phyloP scores from a whole-genome alignment of 2,329 filamentous ascomycete genomes.

The Alternaria tenuissima region DNA sequence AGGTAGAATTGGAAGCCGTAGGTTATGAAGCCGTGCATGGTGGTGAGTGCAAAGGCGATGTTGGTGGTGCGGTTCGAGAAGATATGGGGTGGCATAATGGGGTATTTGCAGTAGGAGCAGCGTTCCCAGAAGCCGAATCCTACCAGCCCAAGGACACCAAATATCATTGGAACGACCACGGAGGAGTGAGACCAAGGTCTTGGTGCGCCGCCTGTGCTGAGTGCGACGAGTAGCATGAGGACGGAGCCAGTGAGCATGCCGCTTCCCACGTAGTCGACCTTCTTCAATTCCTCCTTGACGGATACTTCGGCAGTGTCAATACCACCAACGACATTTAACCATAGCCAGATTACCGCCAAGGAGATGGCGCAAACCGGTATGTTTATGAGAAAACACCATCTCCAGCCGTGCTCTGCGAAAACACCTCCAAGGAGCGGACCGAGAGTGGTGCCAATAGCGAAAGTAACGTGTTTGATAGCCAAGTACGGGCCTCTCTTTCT shows the following conservation, averaged over 20 bases:
- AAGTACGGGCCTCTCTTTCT: constrained; percentile 55
- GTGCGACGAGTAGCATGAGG: constrained; percentile 54
- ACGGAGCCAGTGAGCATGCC: constrained; percentile 52
- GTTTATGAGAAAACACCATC: constrained; percentile 57
- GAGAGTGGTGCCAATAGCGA: constrained; percentile 37
- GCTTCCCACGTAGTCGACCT: constrained; percentile 57
- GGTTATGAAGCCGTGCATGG: constrained; percentile 42
- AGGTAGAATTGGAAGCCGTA: constrained; percentile 42
- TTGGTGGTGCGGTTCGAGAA: constrained; percentile 56
- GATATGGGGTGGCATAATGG: constrained; percentile 54
- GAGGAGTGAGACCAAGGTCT: constrained; percentile 54
- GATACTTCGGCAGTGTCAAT: constrained; percentile 20
- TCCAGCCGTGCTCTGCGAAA: constrained; percentile 51
- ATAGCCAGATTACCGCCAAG: constrained; percentile 38
- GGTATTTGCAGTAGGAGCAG: constrained; percentile 38
- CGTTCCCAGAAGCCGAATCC: constrained; percentile 52
- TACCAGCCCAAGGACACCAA: constrained; percentile 54
- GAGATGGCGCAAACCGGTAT: constrained; percentile 43
- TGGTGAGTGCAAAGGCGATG: constrained; percentile 45
- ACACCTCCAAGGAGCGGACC: constrained; percentile 45
- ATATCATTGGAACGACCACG: constrained; percentile 55
- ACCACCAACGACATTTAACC: constrained; percentile 39
- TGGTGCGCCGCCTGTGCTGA: constrained; percentile 56
- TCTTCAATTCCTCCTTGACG: constrained; percentile 27
- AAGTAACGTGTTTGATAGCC: constrained; percentile 37